Conservation (phyloP, 2,329 filamentous ascomycete species). For the Parasarocladium wereldwijsianum region DNA sequence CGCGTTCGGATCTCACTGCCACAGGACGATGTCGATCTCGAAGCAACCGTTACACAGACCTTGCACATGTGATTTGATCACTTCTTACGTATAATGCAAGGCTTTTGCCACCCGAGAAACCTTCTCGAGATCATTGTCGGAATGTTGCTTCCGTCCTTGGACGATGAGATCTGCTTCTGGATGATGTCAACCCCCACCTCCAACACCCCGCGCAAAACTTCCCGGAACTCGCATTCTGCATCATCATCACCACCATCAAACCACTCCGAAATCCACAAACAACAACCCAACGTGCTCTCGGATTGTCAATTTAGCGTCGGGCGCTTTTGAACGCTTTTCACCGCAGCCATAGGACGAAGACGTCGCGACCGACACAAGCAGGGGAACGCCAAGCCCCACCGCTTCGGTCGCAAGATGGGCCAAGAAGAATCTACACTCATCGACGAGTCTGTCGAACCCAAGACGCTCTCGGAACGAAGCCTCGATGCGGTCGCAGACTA, state of each 20-base stretch:
- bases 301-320: conserved; percentile 2
- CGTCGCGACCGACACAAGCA: conserved; percentile 20
- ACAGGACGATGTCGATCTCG: too few species aligned
- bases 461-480: conserved; percentile 52
- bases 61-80: too few species aligned
- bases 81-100: too few species aligned
- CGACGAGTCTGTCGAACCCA: conserved; percentile 47
- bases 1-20: too few species aligned
- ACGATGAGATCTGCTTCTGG: too few species aligned
- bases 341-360: conserved; percentile 24
- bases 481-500: conserved; percentile 65
- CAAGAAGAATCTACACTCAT: conserved; percentile 60
- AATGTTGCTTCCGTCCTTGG: too few species aligned
- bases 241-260: neutral
- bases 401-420: conserved; percentile 51
- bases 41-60: too few species aligned
- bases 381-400: conserved; percentile 16
- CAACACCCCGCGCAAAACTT: neutral
- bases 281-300: neutral
- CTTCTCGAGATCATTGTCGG: too few species aligned
- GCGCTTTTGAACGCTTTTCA: conserved; percentile 1
- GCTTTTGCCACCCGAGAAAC: too few species aligned
- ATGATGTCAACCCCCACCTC: conserved; percentile 2
- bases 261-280: neutral
- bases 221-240: neutral